Percentiles rank a stretch among this genome's conserved stretches.
Evolutionary conservation across 345 rosid species (phyloP).

Genomic region (Rhodamnia argentea): DNA sequence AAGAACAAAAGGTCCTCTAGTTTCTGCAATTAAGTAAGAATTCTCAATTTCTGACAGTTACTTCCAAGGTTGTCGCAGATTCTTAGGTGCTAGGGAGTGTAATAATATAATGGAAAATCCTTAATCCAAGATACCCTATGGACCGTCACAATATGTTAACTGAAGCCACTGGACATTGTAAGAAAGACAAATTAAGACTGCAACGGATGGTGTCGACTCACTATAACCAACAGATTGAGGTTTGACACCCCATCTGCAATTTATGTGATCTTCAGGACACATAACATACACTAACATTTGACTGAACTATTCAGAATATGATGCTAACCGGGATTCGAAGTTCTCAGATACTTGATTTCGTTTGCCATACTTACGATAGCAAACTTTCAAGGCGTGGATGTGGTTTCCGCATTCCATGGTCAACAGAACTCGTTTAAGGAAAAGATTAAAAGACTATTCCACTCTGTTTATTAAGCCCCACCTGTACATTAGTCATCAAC

Average conservation of each 20-base stretch:
- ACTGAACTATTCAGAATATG: neutral
- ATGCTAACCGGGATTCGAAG: neutral
- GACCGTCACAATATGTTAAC: neutral
- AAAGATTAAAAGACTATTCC: neutral
- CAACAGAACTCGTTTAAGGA: neutral
- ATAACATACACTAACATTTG: neutral
- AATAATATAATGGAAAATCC: neutral
- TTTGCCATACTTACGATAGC: neutral
- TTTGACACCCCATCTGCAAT: neutral
- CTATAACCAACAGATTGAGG: neutral
- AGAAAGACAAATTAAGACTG: neutral
- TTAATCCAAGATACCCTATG: neutral
- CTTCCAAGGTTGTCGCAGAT: neutral
- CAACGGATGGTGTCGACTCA: neutral
- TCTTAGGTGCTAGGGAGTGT: neutral
- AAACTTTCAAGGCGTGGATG: neutral
- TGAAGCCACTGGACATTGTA: neutral
- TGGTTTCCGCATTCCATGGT: neutral
- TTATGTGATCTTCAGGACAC: neutral
- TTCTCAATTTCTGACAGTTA: neutral
- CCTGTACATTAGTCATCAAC: neutral
- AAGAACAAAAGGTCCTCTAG: neutral
- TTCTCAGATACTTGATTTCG: neutral
- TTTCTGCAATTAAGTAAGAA: neutral
- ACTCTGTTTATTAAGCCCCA: neutral